A percentile compares a stretch with the other conserved stretches of the same genome.
These are phyloP conservation scores for Neonectria magnoliae DNA, from an alignment of 2,329 filamentous ascomycete genomes.

Conservation along the genomic window DNA sequence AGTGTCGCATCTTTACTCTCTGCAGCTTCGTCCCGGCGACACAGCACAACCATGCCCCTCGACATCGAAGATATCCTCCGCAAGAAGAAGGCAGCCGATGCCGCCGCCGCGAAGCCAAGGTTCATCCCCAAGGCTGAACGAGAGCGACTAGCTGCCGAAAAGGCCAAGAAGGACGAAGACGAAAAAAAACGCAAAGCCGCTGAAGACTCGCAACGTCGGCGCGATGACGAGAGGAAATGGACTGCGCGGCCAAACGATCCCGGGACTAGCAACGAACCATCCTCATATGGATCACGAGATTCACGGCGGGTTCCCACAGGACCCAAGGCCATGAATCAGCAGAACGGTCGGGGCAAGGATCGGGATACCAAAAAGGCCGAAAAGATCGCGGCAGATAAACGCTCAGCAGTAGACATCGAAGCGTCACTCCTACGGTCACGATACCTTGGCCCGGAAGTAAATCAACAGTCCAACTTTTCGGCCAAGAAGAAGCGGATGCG, in stretches of 20 bases:
- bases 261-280: constrained; percentile 36
- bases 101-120: constrained; percentile 85
- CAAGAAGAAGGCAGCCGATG: constrained; percentile 87
- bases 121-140: constrained; percentile 87
- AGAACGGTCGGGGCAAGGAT: constrained; percentile 55
- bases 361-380: constrained; percentile 48
- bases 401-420: constrained; percentile 71
- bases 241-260: constrained; percentile 42
- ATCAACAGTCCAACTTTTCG: constrained; percentile 84
- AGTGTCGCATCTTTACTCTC: not conserved
- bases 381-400: constrained; percentile 50
- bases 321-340: constrained; percentile 70
- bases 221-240: constrained; percentile 67
- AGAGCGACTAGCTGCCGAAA: constrained; percentile 82
- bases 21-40: not conserved
- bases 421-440: constrained; percentile 78
- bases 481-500: constrained; percentile 95
- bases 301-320: constrained; percentile 69
- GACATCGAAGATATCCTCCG: constrained; percentile 87
- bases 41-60: constrained; percentile 56
- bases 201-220: constrained; percentile 74
- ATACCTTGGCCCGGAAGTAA: constrained; percentile 92
- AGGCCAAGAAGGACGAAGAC: constrained; percentile 75
- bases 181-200: constrained; percentile 61
- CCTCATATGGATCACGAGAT: constrained; percentile 32